These are phyloP conservation scores for Chaetomium fimeti DNA, from an alignment of 495 filamentous ascomycete genomes.

Conservation along the genomic window DNA sequence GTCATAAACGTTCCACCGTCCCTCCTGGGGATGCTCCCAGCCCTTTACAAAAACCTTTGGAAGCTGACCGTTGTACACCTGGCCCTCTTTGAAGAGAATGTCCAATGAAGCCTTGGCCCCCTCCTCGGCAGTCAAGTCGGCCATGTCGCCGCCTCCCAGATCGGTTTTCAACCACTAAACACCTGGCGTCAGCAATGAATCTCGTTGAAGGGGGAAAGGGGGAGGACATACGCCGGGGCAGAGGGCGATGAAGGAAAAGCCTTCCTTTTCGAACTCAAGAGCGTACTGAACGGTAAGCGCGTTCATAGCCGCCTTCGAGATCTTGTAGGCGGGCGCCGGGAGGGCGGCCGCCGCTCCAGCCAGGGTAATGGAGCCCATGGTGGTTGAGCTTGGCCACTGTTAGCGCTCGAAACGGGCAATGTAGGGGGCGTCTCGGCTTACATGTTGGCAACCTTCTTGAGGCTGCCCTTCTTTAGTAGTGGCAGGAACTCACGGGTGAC, in stretches of 20 bases:
- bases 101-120: slow-evolving; percentile 48
- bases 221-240: not conserved
- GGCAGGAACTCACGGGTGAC: not conserved
- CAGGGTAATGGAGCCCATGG: not conserved
- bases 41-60: slow-evolving; percentile 47
- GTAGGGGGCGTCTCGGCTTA: not conserved
- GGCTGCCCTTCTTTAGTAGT: not conserved
- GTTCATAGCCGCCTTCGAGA: not conserved
- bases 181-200: not conserved
- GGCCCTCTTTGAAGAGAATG: slow-evolving; percentile 42
- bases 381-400: not conserved
- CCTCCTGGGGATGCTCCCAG: slow-evolving; percentile 36
- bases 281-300: not conserved
- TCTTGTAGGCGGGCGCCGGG: not conserved
- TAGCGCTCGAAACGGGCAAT: not conserved
- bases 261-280: not conserved
- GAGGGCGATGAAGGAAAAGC: not conserved
- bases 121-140: slow-evolving; percentile 46
- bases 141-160: slow-evolving; percentile 28
- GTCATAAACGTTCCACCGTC: slow-evolving; percentile 14
- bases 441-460: not conserved
- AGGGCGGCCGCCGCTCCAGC: not conserved
- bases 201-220: not conserved
- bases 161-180: slow-evolving; percentile 16
- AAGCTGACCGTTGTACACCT: slow-evolving; percentile 47